A percentile compares a stretch with the other conserved stretches of the same genome.
Conservation (phyloP, 306 rosid genomes). For the Gastrolobium villosum region DNA sequence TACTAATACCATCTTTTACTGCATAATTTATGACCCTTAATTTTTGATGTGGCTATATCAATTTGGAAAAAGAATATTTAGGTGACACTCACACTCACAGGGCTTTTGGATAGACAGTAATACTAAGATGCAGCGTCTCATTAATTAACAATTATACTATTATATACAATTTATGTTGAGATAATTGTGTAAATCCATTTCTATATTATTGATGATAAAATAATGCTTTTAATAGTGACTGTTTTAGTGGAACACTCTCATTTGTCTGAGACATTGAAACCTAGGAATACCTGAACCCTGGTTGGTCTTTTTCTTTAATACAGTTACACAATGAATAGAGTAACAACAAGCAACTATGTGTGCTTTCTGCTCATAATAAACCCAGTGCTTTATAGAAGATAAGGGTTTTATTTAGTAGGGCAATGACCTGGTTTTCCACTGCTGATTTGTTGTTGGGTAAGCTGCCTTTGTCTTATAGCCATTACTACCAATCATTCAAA, state of each 20-base stretch:
- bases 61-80: too few relatives aligned
- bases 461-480: constrained; percentile 14
- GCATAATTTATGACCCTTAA: neutral
- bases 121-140: neutral
- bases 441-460: neutral
- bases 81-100: neutral
- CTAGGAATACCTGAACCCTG: constrained; percentile 39
- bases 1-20: neutral
- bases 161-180: neutral
- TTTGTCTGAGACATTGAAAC: constrained; percentile 54
- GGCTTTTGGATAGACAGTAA: neutral
- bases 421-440: constrained; percentile 45
- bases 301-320: constrained; percentile 34
- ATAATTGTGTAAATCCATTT: neutral
- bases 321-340: constrained; percentile 24
- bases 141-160: neutral
- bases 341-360: neutral
- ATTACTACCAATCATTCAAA: constrained; percentile 24
- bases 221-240: constrained; percentile 9
- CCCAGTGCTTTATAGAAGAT: constrained; percentile 26
- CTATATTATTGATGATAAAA: neutral
- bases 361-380: constrained; percentile 36
- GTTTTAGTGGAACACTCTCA: constrained; percentile 54
- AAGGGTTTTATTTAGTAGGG: constrained; percentile 33
- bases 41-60: neutral